Evolutionary conservation across 1,284 basidiomycete genomes (phyloP), one percentile per base, ranked within the genome.

Genomic region (Gymnopus androsaceus): DNA sequence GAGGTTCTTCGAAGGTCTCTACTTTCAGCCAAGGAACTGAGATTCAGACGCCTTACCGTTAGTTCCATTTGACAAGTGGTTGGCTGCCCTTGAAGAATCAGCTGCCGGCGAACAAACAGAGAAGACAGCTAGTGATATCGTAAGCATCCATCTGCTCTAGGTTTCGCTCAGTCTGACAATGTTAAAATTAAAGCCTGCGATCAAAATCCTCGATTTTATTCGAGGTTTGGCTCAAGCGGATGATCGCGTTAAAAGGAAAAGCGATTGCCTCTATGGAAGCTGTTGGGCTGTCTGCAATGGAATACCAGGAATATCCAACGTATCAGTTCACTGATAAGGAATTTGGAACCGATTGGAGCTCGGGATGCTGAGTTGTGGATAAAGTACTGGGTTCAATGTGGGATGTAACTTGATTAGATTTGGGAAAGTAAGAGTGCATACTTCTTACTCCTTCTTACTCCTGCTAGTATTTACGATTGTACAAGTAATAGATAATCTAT

Each of bases 201-300:
- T 71, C 54, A 73, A 72, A 46, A 60, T 76, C 8, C 50, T 72
- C 1, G 64, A 69, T 21, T 76, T 74, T 59, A 71, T 73, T 62
- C 62, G 61, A 11, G 33, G 11, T 8, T 59, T 62, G 34, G 28
- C 17, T 25, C 31, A 44, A 30, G 30, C 38, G 44, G 37, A 46
- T 27, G 23, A 31, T 12, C 21, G 19, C 23, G 41, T 23, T 56
- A 0, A 31, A 46, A 14, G 49, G 48, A 23, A 44, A 55, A 37
- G 61, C 62, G 41, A 54, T 49, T 25, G 19, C 36, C 54, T 45
- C 6, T n/a, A 57, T 36, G 1, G 68, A 67, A 47, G 59, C 59
- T 12, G 58, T 64, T n/a, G 68, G 67, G 7, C 36, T 65, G 27
- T 44, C 61, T 2, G 54, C 53, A 14, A 66, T 71, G 31, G 51